Conservation (phyloP, 495 filamentous ascomycete genomes). For the Daldinia vernicosa region DNA sequence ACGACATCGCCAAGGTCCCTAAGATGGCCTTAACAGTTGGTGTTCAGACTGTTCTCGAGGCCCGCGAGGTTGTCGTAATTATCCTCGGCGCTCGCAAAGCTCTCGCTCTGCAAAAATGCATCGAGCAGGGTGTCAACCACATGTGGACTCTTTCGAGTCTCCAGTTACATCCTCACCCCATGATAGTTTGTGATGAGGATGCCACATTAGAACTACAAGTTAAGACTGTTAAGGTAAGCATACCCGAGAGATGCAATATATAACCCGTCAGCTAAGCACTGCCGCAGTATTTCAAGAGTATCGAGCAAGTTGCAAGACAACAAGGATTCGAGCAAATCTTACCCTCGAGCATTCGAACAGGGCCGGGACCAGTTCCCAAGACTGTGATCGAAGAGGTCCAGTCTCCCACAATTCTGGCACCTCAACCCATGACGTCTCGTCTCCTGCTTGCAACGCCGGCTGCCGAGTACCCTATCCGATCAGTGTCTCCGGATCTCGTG, state of each 20-base stretch:
- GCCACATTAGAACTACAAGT: conserved; percentile 84
- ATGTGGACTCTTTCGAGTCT: conserved; percentile 88
- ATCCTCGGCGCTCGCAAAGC: conserved; percentile 84
- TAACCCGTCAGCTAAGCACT: conserved; percentile 16
- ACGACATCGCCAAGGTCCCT: conserved; percentile 76
- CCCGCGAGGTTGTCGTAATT: conserved; percentile 82
- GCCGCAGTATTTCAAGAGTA: conserved; percentile 71
- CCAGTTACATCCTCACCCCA: conserved; percentile 79
- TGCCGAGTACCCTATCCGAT: conserved; percentile 58
- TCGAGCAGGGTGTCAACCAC: conserved; percentile 85
- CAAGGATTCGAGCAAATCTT: conserved; percentile 69
- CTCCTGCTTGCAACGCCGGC: conserved; percentile 57
- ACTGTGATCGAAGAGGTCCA: conserved; percentile 49
- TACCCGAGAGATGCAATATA: background rate
- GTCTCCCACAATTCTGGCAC: conserved; percentile 56
- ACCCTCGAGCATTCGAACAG: conserved; percentile 58
- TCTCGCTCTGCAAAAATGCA: conserved; percentile 79
- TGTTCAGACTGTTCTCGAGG: conserved; percentile 86
- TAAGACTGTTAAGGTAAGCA: conserved; percentile 79
- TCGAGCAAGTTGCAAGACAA: conserved; percentile 65
- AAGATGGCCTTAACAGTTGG: conserved; percentile 87
- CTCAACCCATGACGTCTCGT: conserved; percentile 58
- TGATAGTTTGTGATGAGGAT: conserved; percentile 87
- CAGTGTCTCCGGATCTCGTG: conserved; percentile 64
- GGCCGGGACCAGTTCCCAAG: conserved; percentile 41